phyloP scores from a whole-genome alignment of 2,329 filamentous ascomycete species.

The Emmonsiellopsis sp. region DNA sequence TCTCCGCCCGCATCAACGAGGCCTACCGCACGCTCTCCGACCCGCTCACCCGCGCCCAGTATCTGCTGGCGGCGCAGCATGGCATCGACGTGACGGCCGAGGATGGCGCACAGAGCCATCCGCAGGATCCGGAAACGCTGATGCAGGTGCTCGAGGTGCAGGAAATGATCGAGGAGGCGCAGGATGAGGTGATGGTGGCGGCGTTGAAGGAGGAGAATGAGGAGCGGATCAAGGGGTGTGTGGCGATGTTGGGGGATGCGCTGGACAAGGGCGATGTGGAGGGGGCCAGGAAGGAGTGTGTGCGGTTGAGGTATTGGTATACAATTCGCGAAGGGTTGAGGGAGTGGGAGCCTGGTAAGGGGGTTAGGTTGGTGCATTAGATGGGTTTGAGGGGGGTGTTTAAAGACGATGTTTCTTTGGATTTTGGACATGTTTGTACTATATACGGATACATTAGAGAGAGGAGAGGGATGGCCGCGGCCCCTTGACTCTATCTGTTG shows the following conservation, averaged over 20 bases:
- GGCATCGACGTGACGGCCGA: conserved; percentile 64
- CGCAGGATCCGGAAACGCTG: conserved; percentile 61
- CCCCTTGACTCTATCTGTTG: too few species aligned
- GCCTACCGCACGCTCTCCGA: conserved; percentile 77
- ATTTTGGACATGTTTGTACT: conserved; percentile 3
- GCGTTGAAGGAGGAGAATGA: conserved; percentile 61
- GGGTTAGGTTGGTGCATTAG: conserved; percentile 47
- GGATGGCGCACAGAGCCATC: conserved; percentile 62
- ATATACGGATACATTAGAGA: background rate
- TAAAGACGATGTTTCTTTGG: background rate
- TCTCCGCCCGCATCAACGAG: conserved; percentile 79
- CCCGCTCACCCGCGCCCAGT: conserved; percentile 78
- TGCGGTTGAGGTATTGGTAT: conserved; percentile 79
- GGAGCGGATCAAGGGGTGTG: conserved; percentile 53
- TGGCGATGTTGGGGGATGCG: conserved; percentile 51
- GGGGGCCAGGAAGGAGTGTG: conserved; percentile 59
- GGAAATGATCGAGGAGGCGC: conserved; percentile 64
- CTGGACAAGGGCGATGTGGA: conserved; percentile 60
- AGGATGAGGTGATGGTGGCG: conserved; percentile 50
- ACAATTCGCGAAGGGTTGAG: conserved; percentile 73
- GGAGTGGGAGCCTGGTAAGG: conserved; percentile 68
- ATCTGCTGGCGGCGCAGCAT: conserved; percentile 57
- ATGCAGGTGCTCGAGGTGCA: conserved; percentile 79
- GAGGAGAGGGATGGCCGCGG: too few species aligned
- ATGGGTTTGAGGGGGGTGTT: background rate